Conservation (phyloP, 1,139 yeast genomes). For the Suhomyces panamericanus region DNA sequence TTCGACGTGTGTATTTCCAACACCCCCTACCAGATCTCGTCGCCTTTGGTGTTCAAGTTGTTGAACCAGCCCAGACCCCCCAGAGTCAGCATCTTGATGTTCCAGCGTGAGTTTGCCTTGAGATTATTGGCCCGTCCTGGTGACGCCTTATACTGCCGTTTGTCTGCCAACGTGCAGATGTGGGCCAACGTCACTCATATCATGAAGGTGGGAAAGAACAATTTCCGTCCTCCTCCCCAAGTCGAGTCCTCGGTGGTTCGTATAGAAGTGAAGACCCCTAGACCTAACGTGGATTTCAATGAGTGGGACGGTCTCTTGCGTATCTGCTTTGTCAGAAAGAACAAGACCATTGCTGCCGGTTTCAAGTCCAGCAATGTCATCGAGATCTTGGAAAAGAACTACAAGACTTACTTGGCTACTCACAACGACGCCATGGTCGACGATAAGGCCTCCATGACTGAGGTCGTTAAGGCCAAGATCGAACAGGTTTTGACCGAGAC, state of each 20-base stretch:
- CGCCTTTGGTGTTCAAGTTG: constrained; percentile 91
- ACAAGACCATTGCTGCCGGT: constrained; percentile 90
- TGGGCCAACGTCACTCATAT: constrained; percentile 98
- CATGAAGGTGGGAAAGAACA: constrained; percentile 96
- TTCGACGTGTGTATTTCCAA: constrained; percentile 95
- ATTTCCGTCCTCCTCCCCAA: constrained; percentile 98
- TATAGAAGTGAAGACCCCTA: constrained; percentile 85
- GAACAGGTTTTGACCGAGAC: constrained; percentile 73
- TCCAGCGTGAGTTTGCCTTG: constrained; percentile 95
- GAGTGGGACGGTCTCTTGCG: constrained; percentile 98
- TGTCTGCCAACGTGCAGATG: constrained; percentile 97
- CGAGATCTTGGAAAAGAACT: constrained; percentile 83
- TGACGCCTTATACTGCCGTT: constrained; percentile 84
- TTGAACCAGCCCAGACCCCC: constrained; percentile 93
- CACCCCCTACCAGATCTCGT: constrained; percentile 96
- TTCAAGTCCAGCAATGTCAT: constrained; percentile 83
- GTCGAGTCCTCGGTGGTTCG: constrained; percentile 96
- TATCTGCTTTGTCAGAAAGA: constrained; percentile 88
- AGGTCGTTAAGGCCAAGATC: constrained; percentile 57
- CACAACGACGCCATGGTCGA: constrained; percentile 53
- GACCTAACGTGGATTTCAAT: constrained; percentile 87
- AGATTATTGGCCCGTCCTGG: constrained; percentile 95
- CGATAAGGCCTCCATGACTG: constrained; percentile 41
- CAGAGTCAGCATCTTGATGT: constrained; percentile 92
- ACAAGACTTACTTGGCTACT: constrained; percentile 74